Evolutionary conservation across 345 rosid genomes (phyloP).

Genomic region (Linum usitatissimum): DNA sequence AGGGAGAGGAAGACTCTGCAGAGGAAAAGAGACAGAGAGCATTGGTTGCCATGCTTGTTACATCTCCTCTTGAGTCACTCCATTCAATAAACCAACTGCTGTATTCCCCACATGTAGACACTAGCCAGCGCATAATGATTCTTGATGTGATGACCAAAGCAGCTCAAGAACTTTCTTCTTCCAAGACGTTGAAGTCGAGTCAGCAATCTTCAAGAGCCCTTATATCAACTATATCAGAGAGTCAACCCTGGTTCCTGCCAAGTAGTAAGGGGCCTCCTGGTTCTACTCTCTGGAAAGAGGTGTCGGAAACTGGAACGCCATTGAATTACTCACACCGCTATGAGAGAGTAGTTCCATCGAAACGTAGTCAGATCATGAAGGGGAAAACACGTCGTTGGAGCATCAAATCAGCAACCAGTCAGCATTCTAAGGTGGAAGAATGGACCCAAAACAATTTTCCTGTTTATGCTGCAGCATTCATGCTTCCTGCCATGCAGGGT

Average conservation of each 20-base stretch:
- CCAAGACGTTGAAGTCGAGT: slow-evolving; percentile 47
- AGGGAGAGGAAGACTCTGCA: slow-evolving; percentile 93
- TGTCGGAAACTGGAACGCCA: slow-evolving; percentile 45
- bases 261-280: slow-evolving; percentile 55
- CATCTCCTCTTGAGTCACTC: slow-evolving; percentile 69
- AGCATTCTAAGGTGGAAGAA: slow-evolving; percentile 40
- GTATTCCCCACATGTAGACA: slow-evolving; percentile 77
- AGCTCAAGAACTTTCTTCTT: slow-evolving; percentile 75
- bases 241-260: slow-evolving; percentile 92
- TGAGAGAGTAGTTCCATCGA: slow-evolving; percentile 80
- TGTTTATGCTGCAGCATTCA: slow-evolving; percentile 78
- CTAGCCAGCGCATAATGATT: slow-evolving; percentile 94
- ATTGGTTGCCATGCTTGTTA: slow-evolving; percentile 65
- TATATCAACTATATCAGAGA: slow-evolving; percentile 60
- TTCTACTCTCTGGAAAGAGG: slow-evolving; percentile 67
- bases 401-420: slow-evolving; percentile 36
- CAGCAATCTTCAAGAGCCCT: slow-evolving; percentile 31
- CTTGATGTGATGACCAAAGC: slow-evolving; percentile 92
- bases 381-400: slow-evolving; percentile 90
- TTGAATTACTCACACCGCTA: slow-evolving; percentile 66
- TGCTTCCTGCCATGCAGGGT: slow-evolving; percentile 97
- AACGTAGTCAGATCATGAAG: slow-evolving; percentile 38
- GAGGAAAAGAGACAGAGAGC: slow-evolving; percentile 93
- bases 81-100: slow-evolving; percentile 48
- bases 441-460: slow-evolving; percentile 75